Evolutionary conservation across 169 alveolate genomes (phyloP).

Genomic region (Cryptosporidium sp.): DNA sequence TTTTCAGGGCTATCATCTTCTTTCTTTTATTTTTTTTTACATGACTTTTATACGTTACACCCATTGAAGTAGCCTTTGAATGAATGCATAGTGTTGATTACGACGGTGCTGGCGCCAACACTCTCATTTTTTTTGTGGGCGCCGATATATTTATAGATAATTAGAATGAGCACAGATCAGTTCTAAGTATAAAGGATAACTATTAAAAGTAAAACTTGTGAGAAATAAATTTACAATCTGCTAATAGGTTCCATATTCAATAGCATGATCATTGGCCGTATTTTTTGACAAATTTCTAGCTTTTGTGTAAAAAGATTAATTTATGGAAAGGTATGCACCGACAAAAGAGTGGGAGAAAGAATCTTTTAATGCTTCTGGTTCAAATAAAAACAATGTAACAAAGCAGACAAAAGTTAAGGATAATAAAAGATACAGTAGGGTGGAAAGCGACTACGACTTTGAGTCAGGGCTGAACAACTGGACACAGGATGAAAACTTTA

Average conservation of each 20-base stretch:
- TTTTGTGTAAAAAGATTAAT: neutral
- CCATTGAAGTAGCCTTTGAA: neutral
- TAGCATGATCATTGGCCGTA: neutral
- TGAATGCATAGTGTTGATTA: neutral
- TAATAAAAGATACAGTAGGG: conserved; percentile 34
- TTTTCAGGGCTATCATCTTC: neutral
- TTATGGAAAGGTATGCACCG: conserved; percentile 38
- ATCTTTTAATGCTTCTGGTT: conserved; percentile 10
- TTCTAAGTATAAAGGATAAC: neutral
- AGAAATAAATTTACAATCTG: neutral
- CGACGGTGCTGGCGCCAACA: neutral
- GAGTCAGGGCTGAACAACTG: conserved; percentile 33
- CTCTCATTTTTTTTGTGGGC: neutral
- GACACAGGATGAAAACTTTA: neutral
- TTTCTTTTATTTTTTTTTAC: neutral
- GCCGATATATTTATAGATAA: neutral
- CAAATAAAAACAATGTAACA: neutral
- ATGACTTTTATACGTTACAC: no score
- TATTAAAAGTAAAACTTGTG: neutral
- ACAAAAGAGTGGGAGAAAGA: conserved; percentile 28
- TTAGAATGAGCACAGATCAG: neutral
- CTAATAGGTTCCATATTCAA: neutral
- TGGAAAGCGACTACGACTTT: conserved; percentile 20
- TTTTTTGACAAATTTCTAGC: neutral
- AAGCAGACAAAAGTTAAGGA: conserved; percentile 13